Conservation (phyloP, 768 basidiomycete species). For the Pleurotus eryngii region DNA sequence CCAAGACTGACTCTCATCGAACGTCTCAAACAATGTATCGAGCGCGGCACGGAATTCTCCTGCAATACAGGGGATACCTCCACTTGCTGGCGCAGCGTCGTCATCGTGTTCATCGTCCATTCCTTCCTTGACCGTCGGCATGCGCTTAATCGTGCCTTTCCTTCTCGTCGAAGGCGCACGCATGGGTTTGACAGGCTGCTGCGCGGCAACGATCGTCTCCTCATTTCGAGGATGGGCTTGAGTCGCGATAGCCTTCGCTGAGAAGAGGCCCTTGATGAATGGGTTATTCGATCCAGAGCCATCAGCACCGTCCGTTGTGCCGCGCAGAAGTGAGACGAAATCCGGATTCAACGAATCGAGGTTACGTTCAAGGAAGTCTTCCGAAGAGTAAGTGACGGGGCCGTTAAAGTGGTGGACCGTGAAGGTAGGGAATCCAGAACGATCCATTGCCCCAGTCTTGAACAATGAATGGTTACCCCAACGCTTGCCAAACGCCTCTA, state of each 20-base stretch:
- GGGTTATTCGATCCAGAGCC: slow-evolving; percentile 82
- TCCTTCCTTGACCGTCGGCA: slow-evolving; percentile 48
- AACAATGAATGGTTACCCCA: slow-evolving; percentile 94
- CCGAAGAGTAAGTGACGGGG: slow-evolving; percentile 87
- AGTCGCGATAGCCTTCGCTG: slow-evolving; percentile 84
- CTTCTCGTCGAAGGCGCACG: slow-evolving; percentile 86
- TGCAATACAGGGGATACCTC: slow-evolving; percentile 65
- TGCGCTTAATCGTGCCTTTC: slow-evolving; percentile 68
- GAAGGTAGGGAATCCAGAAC: slow-evolving; percentile 81
- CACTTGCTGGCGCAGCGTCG: slow-evolving; percentile 20
- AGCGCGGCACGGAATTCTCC: slow-evolving; percentile 86
- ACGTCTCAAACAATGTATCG: slow-evolving; percentile 81
- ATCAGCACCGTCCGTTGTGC: slow-evolving; percentile 49
- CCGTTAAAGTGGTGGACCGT: slow-evolving; percentile 92
- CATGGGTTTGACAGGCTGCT: slow-evolving; percentile 93
- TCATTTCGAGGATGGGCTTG: slow-evolving; percentile 91
- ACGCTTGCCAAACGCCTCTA: slow-evolving; percentile 89
- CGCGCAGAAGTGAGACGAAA: slow-evolving; percentile 83
- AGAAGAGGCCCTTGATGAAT: slow-evolving; percentile 89
- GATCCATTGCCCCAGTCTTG: slow-evolving; percentile 74
- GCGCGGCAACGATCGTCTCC: slow-evolving; percentile 92
- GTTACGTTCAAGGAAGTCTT: slow-evolving; percentile 87
- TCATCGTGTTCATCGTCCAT: slow-evolving; percentile 24
- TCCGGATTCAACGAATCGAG: slow-evolving; percentile 89
- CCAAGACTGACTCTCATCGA: slow-evolving; percentile 90